These are phyloP conservation scores for Diaporthe citrichinensis DNA, from an alignment of 2,329 filamentous ascomycete genomes.

Conservation along the genomic window DNA sequence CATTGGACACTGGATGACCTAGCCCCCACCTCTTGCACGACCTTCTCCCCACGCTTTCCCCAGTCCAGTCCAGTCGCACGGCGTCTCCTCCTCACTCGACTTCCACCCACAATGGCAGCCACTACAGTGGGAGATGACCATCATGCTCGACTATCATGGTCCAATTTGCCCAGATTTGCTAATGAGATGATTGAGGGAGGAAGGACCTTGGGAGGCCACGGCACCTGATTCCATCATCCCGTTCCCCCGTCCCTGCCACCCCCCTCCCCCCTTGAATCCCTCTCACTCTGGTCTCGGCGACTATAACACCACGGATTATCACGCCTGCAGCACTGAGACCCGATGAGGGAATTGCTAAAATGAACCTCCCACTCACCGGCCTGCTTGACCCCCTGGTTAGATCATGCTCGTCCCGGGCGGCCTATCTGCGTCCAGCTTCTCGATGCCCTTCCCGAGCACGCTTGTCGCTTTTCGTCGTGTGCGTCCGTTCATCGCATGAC, in stretches of 20 bases:
- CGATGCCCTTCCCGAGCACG: conserved; percentile 19
- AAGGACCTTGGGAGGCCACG: background rate
- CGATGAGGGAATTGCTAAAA: conserved; percentile 23
- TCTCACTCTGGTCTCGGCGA: background rate
- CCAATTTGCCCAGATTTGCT: conserved; percentile 29
- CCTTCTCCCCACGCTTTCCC: conserved; percentile 34
- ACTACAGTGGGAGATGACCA: conserved; percentile 25
- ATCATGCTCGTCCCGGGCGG: conserved; percentile 8
- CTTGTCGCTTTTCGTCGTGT: conserved; percentile 36
- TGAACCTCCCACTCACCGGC: conserved; percentile 30
- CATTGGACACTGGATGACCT: conserved; percentile 11
- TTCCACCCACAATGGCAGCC: conserved; percentile 15
- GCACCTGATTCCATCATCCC: conserved; percentile 17
- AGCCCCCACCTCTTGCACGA: conserved; percentile 18
- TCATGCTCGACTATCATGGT: conserved; percentile 27
- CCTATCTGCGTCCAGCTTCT: conserved; percentile 31
- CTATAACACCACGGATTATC: conserved; percentile 33
- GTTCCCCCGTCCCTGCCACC: background rate
- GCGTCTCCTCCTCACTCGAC: conserved; percentile 25
- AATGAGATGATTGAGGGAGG: conserved; percentile 15
- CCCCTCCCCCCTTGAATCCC: background rate
- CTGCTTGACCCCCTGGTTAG: conserved; percentile 6
- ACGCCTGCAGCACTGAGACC: conserved; percentile 23
- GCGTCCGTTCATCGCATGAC: conserved; percentile 38
- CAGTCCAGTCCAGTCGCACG: conserved; percentile 28